These are phyloP conservation scores for Penicillium dipodomyicola DNA, from an alignment of 495 filamentous ascomycete genomes.

Conservation along the genomic window DNA sequence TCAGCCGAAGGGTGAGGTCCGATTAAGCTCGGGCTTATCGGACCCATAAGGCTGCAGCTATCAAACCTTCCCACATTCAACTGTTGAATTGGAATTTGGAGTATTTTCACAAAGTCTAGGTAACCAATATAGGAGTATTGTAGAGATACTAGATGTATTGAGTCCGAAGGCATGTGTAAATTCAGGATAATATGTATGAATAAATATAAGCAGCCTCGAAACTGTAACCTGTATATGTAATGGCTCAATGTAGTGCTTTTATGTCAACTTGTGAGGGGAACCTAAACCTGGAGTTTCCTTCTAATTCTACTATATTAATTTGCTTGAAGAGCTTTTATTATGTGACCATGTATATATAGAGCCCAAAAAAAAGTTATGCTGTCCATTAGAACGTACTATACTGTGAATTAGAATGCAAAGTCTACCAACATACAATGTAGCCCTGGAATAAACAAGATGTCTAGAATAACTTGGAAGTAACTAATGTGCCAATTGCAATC, in stretches of 20 bases:
- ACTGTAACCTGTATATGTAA: neutral
- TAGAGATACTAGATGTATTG: neutral
- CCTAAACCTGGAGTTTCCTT: neutral
- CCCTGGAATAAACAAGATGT: neutral
- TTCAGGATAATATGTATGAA: neutral
- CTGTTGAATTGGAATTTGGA: neutral
- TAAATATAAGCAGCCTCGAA: neutral
- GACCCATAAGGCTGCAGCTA: constrained; percentile 16
- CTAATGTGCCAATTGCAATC: neutral
- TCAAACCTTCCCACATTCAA: neutral
- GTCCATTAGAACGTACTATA: neutral
- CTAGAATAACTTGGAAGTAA: neutral
- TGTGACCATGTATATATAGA: neutral
- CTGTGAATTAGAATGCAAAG: neutral
- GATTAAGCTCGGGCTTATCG: constrained; percentile 33
- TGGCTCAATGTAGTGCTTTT: neutral
- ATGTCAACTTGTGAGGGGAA: neutral
- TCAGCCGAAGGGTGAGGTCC: constrained; percentile 18
- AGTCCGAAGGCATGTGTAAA: neutral
- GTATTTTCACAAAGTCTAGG: neutral
- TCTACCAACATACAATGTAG: neutral
- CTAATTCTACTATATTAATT: neutral
- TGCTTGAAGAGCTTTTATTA: neutral
- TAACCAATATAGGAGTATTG: neutral
- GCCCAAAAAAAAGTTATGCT: neutral